Base-by-base conservation (phyloP, 2,329 filamentous ascomycete species). In the Aureobasidium sp. region DNA sequence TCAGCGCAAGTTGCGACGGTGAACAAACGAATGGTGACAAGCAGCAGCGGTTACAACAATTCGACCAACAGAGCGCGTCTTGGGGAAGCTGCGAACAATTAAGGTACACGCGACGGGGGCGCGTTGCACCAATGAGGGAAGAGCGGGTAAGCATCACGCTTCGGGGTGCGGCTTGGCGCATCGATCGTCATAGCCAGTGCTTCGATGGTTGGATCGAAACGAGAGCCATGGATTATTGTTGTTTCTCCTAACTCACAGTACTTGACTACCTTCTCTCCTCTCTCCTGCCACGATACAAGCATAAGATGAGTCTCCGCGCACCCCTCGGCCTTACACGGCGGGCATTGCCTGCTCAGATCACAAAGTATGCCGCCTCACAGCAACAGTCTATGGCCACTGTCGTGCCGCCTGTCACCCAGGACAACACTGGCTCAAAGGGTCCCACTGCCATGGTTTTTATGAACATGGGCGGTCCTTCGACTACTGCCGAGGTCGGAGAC, bases 381-480 rank as follows among this genome's bases (percentile, higher is more conserved):
- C 55, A 59, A 26, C 57, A 70, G 55, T 63, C 60, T 36, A 68
- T 74, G 68, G 87, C 87, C 34, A 88, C 85, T 15, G 79, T 82
- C 20, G 85, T 84, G 5, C 88, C 89, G 12, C 89, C 90, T 8
- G 90, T 94, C 26, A 92, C 89, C 0, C 90, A 95, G 74, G 82
- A 91, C 81, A 80, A 83, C 7, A 84, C 84, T 0, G 84, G 82
- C 53, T 81, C 83, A 2, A 83, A 90, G 71, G 93, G 93, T 0
- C 91, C 92, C 8, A 99, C 94, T 5, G 94, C 94, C 47, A 97
- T 99, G 86, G 94, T 99, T 15, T 97, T 99, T 72, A 85, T 99
- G 78, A 99, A 99, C 77, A 99, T 99, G 94, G 94, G 94, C 64
- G 94, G 94, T 0, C 94, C 94, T 3, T 89, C 90, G 1, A 96